Percentiles rank a stretch among this genome's conserved stretches.
phyloP scores from a whole-genome alignment of 148 eudicot genomes.

The Talinum fruticosum region DNA sequence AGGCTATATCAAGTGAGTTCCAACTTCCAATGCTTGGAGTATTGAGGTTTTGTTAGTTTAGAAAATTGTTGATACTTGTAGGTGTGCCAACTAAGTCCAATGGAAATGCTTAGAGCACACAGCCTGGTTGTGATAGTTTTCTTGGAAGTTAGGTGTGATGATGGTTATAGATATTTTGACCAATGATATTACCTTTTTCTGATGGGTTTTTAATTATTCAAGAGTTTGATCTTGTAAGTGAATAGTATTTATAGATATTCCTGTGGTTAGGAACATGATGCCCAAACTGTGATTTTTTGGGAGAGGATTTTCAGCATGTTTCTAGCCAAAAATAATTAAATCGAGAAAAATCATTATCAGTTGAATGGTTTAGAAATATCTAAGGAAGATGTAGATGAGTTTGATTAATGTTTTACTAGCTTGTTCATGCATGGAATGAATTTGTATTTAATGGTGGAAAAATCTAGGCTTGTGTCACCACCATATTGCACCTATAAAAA shows the following conservation, averaged over 20 bases:
- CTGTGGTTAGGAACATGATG: background rate
- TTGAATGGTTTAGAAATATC: too few species aligned
- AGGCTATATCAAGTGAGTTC: slow-evolving; percentile 94
- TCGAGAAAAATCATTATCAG: too few species aligned
- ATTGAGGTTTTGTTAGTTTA: background rate
- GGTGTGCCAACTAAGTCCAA: too few species aligned
- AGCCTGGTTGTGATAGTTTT: background rate
- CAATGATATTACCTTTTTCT: background rate
- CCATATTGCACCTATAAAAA: too few species aligned
- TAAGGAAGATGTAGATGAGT: too few species aligned
- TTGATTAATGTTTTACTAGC: too few species aligned
- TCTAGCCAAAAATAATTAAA: too few species aligned
- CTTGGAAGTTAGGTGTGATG: slow-evolving; percentile 5
- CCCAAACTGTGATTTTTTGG: background rate
- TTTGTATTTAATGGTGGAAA: too few species aligned
- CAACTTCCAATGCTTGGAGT: slow-evolving; percentile 1
- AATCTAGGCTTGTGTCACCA: too few species aligned
- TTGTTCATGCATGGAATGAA: too few species aligned
- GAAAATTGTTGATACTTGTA: background rate
- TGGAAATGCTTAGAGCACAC: too few species aligned
- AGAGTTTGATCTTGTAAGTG: too few species aligned
- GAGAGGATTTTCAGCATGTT: background rate
- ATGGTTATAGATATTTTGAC: background rate
- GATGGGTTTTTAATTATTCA: background rate
- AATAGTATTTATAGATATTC: background rate